phyloP scores from a whole-genome alignment of 345 rosid genomes.

The Eucalyptus lansdowneana region DNA sequence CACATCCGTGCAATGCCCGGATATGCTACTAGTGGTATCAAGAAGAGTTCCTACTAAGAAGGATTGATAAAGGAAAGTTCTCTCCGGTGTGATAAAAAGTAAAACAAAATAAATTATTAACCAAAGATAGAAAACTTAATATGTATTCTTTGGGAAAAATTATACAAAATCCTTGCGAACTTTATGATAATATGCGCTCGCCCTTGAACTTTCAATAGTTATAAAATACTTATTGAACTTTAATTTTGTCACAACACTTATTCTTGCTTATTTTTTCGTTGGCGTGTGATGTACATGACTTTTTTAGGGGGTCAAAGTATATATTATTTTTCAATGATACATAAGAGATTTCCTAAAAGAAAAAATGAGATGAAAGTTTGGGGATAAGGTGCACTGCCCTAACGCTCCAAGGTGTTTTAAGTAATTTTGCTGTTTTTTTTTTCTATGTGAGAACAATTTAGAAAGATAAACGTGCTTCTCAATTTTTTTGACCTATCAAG shows the following conservation, averaged over 20 bases:
- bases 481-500: background rate
- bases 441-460: background rate
- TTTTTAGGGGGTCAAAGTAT: background rate
- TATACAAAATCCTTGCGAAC: background rate
- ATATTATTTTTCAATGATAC: background rate
- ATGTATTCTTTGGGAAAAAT: background rate
- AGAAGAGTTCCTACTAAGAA: background rate
- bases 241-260: background rate
- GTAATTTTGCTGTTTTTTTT: background rate
- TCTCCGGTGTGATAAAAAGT: background rate
- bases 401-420: background rate
- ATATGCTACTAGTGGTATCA: background rate
- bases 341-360: background rate
- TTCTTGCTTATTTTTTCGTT: background rate
- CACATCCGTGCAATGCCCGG: background rate
- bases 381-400: background rate
- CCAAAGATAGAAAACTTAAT: background rate
- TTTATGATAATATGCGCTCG: background rate
- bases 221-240: background rate
- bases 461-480: background rate
- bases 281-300: background rate
- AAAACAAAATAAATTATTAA: background rate
- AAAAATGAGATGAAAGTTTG: background rate
- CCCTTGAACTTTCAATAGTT: background rate
- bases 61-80: background rate